Evolutionary conservation across 441 rosid species (phyloP).

Genomic region (Biscutella auriculata): DNA sequence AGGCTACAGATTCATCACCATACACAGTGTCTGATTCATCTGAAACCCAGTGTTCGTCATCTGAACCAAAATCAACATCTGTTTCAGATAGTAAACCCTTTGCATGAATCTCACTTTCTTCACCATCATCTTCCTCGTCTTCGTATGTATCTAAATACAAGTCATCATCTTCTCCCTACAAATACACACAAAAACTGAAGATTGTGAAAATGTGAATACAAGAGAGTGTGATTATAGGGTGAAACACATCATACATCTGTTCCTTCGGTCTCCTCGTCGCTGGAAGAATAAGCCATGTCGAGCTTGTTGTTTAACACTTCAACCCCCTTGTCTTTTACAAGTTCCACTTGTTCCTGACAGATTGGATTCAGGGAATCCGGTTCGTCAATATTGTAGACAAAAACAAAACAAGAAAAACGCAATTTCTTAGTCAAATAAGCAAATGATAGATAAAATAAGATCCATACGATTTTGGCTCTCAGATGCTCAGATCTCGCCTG

Average conservation of each 20-base stretch:
- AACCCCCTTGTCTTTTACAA: conserved; percentile 20
- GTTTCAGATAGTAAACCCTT: conserved; percentile 8
- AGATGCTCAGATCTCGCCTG: conserved; percentile 22
- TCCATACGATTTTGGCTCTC: conserved; percentile 26
- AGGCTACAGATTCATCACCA: background rate
- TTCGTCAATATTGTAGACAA: background rate
- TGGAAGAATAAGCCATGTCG: conserved; percentile 16
- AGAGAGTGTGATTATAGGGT: background rate
- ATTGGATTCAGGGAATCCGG: background rate
- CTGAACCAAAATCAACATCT: conserved; percentile 13
- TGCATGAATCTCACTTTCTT: conserved; percentile 7
- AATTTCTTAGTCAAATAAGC: background rate
- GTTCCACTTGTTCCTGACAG: conserved; percentile 25
- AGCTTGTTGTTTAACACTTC: conserved; percentile 12
- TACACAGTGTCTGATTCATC: conserved; percentile 12
- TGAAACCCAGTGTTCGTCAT: conserved; percentile 20
- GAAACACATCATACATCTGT: conserved; percentile 12
- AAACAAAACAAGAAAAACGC: background rate
- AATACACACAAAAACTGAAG: background rate
- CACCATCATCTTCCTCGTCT: conserved; percentile 6
- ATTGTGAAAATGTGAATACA: background rate
- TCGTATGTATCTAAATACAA: background rate
- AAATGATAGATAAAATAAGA: background rate
- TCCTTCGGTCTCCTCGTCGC: conserved; percentile 9
- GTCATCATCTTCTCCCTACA: conserved; percentile 18